Evolutionary conservation across 106 monocot genomes (phyloP).

Genomic region (Dendrobium nobile): DNA sequence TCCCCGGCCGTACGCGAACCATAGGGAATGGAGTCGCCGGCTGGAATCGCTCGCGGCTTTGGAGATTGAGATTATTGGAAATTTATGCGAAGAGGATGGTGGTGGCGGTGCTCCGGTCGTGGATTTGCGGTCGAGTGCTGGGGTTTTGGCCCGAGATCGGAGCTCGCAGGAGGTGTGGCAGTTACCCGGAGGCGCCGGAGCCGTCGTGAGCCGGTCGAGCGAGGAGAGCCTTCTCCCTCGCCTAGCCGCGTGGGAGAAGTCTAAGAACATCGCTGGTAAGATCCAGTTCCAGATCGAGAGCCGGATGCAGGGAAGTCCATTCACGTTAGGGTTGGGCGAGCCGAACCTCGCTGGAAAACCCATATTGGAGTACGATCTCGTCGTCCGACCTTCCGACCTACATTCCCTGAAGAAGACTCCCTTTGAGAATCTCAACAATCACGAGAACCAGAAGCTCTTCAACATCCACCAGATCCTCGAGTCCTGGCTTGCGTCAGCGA

Average conservation of each 20-base stretch:
- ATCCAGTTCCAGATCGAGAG: constrained; percentile 57
- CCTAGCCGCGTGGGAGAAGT: constrained; percentile 65
- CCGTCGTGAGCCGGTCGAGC: constrained; percentile 60
- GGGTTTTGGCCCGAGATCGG: constrained; percentile 27
- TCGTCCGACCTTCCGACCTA: constrained; percentile 35
- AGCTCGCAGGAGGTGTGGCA: constrained; percentile 65
- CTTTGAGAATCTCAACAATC: constrained; percentile 24
- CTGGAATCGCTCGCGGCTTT: constrained; percentile 46
- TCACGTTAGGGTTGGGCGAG: constrained; percentile 51
- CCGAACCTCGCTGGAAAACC: constrained; percentile 54
- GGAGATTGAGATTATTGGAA: constrained; percentile 60
- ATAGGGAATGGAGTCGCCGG: constrained; percentile 45
- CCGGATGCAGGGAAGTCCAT: constrained; percentile 33
- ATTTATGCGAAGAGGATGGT: constrained; percentile 33
- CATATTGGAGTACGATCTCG: constrained; percentile 39
- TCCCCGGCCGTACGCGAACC: constrained; percentile 53
- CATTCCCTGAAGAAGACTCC: constrained; percentile 42
- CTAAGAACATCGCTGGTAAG: constrained; percentile 42
- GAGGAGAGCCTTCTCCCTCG: constrained; percentile 77
- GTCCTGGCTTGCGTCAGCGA: constrained; percentile 47
- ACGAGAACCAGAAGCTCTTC: constrained; percentile 52
- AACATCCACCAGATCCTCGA: constrained; percentile 69
- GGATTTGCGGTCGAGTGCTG: constrained; percentile 22
- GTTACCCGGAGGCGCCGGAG: constrained; percentile 23
- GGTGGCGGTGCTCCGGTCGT: constrained; percentile 34